Conservation (phyloP, 495 filamentous ascomycete species). For the Neurospora hispaniola region DNA sequence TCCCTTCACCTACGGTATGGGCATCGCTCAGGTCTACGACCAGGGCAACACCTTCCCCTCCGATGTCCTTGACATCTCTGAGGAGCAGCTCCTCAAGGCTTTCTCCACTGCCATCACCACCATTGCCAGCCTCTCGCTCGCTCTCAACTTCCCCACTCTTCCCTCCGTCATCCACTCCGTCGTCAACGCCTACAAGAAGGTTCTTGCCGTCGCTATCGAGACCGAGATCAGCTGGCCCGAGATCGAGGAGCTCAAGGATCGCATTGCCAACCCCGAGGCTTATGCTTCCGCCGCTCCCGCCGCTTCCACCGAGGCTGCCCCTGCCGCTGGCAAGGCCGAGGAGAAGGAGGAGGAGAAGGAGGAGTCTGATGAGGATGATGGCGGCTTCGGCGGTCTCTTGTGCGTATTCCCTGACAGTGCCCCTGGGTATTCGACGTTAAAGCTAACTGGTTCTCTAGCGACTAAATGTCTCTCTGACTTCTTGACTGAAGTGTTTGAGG, state of each 20-base stretch:
- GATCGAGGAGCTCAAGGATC: slow-evolving; percentile 96
- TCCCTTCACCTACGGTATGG: slow-evolving; percentile 99
- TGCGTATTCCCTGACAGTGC: slow-evolving; percentile 24
- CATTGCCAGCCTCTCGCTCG: slow-evolving; percentile 84
- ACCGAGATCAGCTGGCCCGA: slow-evolving; percentile 92
- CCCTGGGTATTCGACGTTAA: neutral
- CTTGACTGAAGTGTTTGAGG: slow-evolving; percentile 21
- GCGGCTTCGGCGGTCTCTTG: slow-evolving; percentile 65
- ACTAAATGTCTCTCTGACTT: slow-evolving; percentile 26
- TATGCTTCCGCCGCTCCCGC: slow-evolving; percentile 73
- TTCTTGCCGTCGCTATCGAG: slow-evolving; percentile 77
- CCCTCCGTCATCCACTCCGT: slow-evolving; percentile 91
- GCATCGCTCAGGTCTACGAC: slow-evolving; percentile 90
- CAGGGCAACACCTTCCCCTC: slow-evolving; percentile 82
- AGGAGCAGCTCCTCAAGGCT: slow-evolving; percentile 77
- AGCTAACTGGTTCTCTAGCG: slow-evolving; percentile 25
- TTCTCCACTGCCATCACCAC: slow-evolving; percentile 75
- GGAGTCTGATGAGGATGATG: slow-evolving; percentile 42
- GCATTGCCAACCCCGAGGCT: slow-evolving; percentile 94
- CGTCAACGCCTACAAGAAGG: slow-evolving; percentile 96
- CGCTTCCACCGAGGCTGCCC: slow-evolving; percentile 45
- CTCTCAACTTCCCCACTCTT: slow-evolving; percentile 88
- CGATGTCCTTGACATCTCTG: slow-evolving; percentile 80
- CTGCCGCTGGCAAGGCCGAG: slow-evolving; percentile 42
- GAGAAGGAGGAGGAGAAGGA: slow-evolving; percentile 55